Base-by-base conservation (phyloP, 495 filamentous ascomycete species). In the Thermothielavioides terrestris region DNA sequence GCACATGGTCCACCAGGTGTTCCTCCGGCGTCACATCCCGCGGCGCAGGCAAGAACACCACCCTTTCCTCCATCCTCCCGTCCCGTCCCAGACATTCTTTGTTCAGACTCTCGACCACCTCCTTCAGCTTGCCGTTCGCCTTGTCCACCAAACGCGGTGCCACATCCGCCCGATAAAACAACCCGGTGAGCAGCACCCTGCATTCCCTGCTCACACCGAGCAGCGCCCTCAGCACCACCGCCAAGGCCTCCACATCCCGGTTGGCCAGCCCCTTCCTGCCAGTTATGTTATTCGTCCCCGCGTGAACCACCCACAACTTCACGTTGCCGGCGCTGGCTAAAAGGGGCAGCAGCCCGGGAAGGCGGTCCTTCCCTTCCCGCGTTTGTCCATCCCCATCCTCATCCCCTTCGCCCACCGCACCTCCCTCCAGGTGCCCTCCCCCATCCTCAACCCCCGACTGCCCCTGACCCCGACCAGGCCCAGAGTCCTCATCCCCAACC, bases 221-320 rank as follows among this genome's bases (percentile, higher is more conserved):
- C 35, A 66, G 22, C 5, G 42, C 23, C 39, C 62, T n/a, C 49
- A 74, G 18, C 36, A 69, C 0, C 47, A 38, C 3, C 28, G 53
- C 27, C 18, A 55, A 20, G 30, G 57, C 45, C 10, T 55, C 15
- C 21, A 42, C 21, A 51, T 69, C 58, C 5, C 0, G 9, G 11
- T 49, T 44, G 1, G 52, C 59, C 10, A 71, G 63, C 17, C 69
- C 70, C 31, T 68, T 64, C 50, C 51, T 72, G 0, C 56, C 60
- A 21, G 52, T 55, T 45, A 70, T 49, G 18, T 74, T 45, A 59
- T 71, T 52, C 45, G 61, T 49, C 27, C 67, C 44, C 35, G 57
- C 30, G 48, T 72, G 59, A 20, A 59, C 49, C 54, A 69, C 59
- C 63, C 63, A 64, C 18, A 66, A 4, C 37, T 55, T 59, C 20